Base-by-base conservation (phyloP, 805 yeast species). In the Nakazawaea molendinolei region DNA sequence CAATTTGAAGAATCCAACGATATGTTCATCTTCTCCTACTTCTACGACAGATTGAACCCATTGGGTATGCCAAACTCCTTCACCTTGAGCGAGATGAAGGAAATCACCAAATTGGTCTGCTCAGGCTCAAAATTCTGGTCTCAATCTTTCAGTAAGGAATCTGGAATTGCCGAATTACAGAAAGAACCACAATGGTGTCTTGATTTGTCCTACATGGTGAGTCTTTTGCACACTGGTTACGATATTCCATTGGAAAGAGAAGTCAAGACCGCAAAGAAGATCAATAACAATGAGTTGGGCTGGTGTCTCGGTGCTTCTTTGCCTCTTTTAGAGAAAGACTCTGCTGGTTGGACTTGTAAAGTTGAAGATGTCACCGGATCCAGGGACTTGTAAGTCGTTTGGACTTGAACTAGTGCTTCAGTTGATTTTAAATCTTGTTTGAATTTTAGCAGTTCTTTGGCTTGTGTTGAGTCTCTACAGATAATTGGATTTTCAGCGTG, bases 231-330 rank as follows among this genome's bases (percentile, higher is more conserved):
- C 60, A 81, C 89, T n/a, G 99, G 99, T 29, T 92, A 92, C 60
- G 97, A 90, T 49, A 86, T 92, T 45, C 96, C 97, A 43, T 71
- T 85, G 41, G 67, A 71, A 46, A 78, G 97, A 57, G 97, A 90
- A 60, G 76, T 92, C 48, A 84, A 76, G 58, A 92, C 96, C 5
- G 97, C 97, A 7, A 79, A 86, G 66, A 87, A 76, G 55, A 86
- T 92, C 49, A 82, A 78, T 35, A 76, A 78, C 53, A 87, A 86
- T 51, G 98, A 92, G 63, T 70, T 92, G 35, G 99, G 98, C 23
- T 92, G 99, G 99, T 92, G 97, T 67, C 68, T 92, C 39, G 99
- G 99, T 49, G 98, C 97, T 2, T 86, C 97, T 2, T 71, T 92
- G 49, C 97, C 97, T 7, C 65, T 92, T 48, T 67, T 92, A 47